phyloP scores from a whole-genome alignment of 2,329 filamentous ascomycete genomes.

The Colletotrichum endophyticum region DNA sequence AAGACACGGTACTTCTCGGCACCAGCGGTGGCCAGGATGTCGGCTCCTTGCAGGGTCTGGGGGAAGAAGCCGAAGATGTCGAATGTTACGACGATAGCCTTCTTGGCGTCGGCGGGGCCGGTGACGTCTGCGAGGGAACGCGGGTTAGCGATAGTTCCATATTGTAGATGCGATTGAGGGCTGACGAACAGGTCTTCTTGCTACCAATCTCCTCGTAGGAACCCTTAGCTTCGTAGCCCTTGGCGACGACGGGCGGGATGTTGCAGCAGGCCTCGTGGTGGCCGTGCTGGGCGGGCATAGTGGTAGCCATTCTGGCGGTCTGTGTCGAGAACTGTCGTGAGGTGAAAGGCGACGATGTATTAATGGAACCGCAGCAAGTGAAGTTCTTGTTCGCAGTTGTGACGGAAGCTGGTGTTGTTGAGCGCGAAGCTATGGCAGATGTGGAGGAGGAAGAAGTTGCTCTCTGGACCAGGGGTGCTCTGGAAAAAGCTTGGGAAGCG shows the following conservation, averaged over 20 bases:
- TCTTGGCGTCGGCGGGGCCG: slow-evolving; percentile 51
- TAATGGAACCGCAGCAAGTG: background rate
- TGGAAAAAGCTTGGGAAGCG: slow-evolving; percentile 4
- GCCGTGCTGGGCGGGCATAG: slow-evolving; percentile 56
- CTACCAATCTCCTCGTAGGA: slow-evolving; percentile 61
- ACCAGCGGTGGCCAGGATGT: slow-evolving; percentile 64
- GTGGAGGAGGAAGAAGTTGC: background rate
- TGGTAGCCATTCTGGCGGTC: slow-evolving; percentile 43
- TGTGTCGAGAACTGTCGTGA: background rate
- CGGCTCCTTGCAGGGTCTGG: slow-evolving; percentile 73
- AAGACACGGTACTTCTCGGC: slow-evolving; percentile 79
- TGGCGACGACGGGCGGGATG: slow-evolving; percentile 61
- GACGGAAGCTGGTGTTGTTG: background rate
- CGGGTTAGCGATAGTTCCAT: background rate
- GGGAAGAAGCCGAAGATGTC: slow-evolving; percentile 76
- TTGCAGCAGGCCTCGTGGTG: slow-evolving; percentile 64
- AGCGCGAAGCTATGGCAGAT: background rate
- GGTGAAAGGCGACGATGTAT: background rate
- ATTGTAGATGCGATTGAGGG: background rate
- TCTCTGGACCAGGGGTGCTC: background rate
- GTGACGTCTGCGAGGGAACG: slow-evolving; percentile 46
- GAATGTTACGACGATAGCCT: slow-evolving; percentile 66
- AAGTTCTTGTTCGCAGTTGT: background rate
- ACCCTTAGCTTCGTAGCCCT: slow-evolving; percentile 61
- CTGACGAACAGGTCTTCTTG: slow-evolving; percentile 52